phyloP scores from a whole-genome alignment of 441 rosid species.

The Adansonia rubrostipa region DNA sequence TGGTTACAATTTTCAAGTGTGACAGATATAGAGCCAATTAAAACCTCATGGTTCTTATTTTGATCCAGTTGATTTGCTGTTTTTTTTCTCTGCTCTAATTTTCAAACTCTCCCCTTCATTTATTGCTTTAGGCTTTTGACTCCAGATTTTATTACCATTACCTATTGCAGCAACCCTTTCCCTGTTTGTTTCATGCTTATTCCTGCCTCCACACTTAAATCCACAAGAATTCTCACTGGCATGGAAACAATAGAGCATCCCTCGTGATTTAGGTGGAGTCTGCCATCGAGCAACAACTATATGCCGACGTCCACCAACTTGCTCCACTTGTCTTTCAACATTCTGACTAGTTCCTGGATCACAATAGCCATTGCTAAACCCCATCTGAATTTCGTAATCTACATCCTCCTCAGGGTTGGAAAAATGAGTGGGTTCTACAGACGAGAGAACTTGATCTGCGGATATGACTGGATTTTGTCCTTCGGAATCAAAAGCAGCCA shows the following conservation, averaged over 20 bases:
- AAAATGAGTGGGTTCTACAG: conserved; percentile 44
- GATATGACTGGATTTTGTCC: conserved; percentile 42
- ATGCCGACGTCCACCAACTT: conserved; percentile 45
- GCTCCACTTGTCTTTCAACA: conserved; percentile 40
- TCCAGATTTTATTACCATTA: conserved; percentile 72
- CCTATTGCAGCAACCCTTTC: conserved; percentile 45
- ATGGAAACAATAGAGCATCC: conserved; percentile 51
- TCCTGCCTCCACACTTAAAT: conserved; percentile 50
- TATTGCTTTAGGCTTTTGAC: conserved; percentile 60
- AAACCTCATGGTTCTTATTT: conserved; percentile 56
- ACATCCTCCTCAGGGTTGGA: conserved; percentile 42
- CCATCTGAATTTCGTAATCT: conserved; percentile 49
- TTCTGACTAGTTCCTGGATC: conserved; percentile 41
- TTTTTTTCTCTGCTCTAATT: conserved; percentile 48
- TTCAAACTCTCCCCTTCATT: conserved; percentile 42
- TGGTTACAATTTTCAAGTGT: conserved; percentile 51
- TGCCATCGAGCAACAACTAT: conserved; percentile 40
- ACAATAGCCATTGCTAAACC: conserved; percentile 39
- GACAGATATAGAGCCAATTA: conserved; percentile 86
- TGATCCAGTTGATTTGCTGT: conserved; percentile 49
- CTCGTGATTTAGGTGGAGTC: conserved; percentile 49
- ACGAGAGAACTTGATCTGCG: conserved; percentile 42
- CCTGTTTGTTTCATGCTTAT: conserved; percentile 59
- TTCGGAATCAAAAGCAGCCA: conserved; percentile 50
- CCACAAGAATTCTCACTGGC: conserved; percentile 43